Evolutionary conservation across 441 rosid genomes (phyloP).

Genomic region (Pelargonium cotyledonis): DNA sequence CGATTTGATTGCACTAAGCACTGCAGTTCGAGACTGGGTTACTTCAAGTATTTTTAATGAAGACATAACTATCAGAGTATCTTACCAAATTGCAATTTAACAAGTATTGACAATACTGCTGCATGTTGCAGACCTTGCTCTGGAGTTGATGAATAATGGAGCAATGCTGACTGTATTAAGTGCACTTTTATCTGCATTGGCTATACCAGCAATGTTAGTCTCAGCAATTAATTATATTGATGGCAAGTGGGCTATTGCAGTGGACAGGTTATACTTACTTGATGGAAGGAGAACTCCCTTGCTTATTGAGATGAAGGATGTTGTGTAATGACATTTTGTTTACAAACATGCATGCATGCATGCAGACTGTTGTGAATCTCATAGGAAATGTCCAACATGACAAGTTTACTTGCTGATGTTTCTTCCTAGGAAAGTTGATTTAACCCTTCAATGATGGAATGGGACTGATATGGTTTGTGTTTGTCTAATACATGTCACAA

Average conservation of each 20-base stretch:
- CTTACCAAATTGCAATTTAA: background rate
- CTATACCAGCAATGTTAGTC: slow-evolving; percentile 76
- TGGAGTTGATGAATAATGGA: slow-evolving; percentile 78
- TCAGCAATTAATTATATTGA: slow-evolving; percentile 75
- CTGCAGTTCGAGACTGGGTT: slow-evolving; percentile 91
- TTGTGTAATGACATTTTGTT: slow-evolving; percentile 9
- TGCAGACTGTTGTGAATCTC: background rate
- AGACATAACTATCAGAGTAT: slow-evolving; percentile 13
- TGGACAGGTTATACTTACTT: slow-evolving; percentile 52
- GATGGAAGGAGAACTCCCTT: slow-evolving; percentile 4
- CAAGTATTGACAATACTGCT: slow-evolving; percentile 19
- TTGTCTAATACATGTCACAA: background rate
- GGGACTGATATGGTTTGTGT: background rate
- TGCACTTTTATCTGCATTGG: slow-evolving; percentile 64
- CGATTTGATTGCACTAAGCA: slow-evolving; percentile 81
- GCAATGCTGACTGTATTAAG: slow-evolving; percentile 85
- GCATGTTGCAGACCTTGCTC: slow-evolving; percentile 48
- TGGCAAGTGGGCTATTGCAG: slow-evolving; percentile 78
- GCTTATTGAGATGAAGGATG: slow-evolving; percentile 10
- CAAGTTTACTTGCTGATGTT: too few species aligned
- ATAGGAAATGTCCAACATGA: background rate
- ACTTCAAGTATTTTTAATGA: slow-evolving; percentile 71
- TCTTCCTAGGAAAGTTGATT: too few species aligned
- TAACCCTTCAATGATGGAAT: too few species aligned
- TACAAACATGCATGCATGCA: slow-evolving; percentile 5